These are phyloP conservation scores for Talaromyces sp. DNA, from an alignment of 2,329 filamentous ascomycete genomes.

Conservation along the genomic window DNA sequence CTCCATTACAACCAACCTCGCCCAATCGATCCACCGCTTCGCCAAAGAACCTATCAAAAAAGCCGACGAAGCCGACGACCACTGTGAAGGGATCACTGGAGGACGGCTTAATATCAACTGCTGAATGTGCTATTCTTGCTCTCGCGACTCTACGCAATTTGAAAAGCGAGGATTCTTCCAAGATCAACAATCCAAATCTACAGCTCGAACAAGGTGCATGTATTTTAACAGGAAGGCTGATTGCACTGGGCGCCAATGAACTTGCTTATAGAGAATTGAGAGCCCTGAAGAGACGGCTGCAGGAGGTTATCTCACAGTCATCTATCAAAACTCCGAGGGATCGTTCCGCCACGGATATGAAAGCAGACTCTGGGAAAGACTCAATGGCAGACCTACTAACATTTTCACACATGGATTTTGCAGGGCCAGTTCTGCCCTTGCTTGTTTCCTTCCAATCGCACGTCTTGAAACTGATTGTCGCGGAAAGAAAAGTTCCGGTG, in stretches of 20 bases:
- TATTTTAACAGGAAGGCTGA: constrained; percentile 38
- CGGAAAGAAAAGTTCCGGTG: constrained; percentile 29
- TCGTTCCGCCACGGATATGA: constrained; percentile 20
- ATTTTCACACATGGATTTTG: constrained; percentile 27
- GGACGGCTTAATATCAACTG: constrained; percentile 27
- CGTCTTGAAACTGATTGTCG: constrained; percentile 33
- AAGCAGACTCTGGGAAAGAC: constrained; percentile 27
- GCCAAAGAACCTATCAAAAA: constrained; percentile 19
- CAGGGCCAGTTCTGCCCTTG: constrained; percentile 27
- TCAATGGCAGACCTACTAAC: constrained; percentile 34
- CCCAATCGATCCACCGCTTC: constrained; percentile 25
- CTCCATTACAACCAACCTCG: constrained; percentile 25
- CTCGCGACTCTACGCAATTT: constrained; percentile 34
- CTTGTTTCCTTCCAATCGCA: constrained; percentile 39
- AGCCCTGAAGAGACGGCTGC: constrained; percentile 34
- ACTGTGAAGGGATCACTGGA: constrained; percentile 15
- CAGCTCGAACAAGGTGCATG: constrained; percentile 42
- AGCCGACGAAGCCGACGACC: constrained; percentile 11
- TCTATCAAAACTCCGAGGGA: constrained; percentile 11
- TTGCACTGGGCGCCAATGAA: constrained; percentile 38
- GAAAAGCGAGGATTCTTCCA: constrained; percentile 27
- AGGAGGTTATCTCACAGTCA: constrained; percentile 22
- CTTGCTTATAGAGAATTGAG: constrained; percentile 39
- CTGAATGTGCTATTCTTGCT: constrained; percentile 38
- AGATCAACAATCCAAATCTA: constrained; percentile 27